Evolutionary conservation across 2,329 filamentous ascomycete species (phyloP).

Genomic region (Diaporthe destruens): DNA sequence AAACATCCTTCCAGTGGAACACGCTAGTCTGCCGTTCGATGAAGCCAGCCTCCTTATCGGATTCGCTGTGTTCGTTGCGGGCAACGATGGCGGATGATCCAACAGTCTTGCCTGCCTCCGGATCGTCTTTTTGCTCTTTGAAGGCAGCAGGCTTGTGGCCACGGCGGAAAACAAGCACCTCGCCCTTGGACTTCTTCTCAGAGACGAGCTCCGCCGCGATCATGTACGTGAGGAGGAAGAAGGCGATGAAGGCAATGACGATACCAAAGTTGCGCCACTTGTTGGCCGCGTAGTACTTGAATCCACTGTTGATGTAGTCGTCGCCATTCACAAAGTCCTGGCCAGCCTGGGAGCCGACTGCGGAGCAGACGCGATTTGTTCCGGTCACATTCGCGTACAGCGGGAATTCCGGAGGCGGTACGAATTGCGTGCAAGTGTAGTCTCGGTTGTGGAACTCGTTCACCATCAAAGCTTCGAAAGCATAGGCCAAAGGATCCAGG

Average conservation of each 20-base stretch:
- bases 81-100: slow-evolving; percentile 62
- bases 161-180: slow-evolving; percentile 80
- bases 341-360: slow-evolving; percentile 70
- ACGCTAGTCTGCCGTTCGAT: slow-evolving; percentile 41
- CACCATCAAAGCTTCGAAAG: slow-evolving; percentile 83
- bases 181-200: slow-evolving; percentile 78
- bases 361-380: slow-evolving; percentile 66
- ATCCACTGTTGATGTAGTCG: slow-evolving; percentile 65
- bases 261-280: slow-evolving; percentile 81
- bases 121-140: slow-evolving; percentile 73
- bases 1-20: slow-evolving; percentile 43
- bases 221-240: slow-evolving; percentile 73
- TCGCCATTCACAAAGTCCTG: slow-evolving; percentile 67
- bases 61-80: slow-evolving; percentile 53
- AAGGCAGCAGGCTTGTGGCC: slow-evolving; percentile 72
- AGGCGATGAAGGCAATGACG: slow-evolving; percentile 72
- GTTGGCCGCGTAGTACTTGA: slow-evolving; percentile 69
- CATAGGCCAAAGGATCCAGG: slow-evolving; percentile 82
- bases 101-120: slow-evolving; percentile 63
- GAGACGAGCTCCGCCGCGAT: slow-evolving; percentile 75
- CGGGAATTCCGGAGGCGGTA: slow-evolving; percentile 55
- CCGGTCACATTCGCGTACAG: slow-evolving; percentile 53
- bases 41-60: slow-evolving; percentile 51
- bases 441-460: slow-evolving; percentile 82
- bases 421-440: slow-evolving; percentile 65